Evolutionary conservation across 2,329 filamentous ascomycete species (phyloP).

Genomic region (Penicillium sp.): DNA sequence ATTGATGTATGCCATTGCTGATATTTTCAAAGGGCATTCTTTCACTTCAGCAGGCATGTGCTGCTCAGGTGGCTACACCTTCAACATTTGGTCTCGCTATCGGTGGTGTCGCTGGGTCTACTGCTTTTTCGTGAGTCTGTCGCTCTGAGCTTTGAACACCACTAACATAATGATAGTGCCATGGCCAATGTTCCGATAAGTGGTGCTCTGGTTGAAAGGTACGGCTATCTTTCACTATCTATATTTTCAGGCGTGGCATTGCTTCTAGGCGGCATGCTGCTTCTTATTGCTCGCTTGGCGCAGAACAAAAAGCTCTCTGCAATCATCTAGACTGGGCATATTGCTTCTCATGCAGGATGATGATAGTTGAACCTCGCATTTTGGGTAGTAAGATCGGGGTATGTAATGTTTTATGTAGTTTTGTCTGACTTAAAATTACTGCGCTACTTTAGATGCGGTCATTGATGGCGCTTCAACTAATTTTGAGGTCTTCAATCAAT

Average conservation of each 20-base stretch:
- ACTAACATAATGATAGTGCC: slow-evolving; percentile 26
- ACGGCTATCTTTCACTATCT: slow-evolving; percentile 44
- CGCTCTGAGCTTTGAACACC: neutral
- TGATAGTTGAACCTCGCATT: too few species aligned
- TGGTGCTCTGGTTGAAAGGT: slow-evolving; percentile 39
- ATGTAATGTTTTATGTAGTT: too few species aligned
- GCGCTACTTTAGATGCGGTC: too few species aligned
- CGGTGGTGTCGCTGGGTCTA: slow-evolving; percentile 43
- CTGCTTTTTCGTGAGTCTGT: slow-evolving; percentile 44
- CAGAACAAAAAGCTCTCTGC: slow-evolving; percentile 8
- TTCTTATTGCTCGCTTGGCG: slow-evolving; percentile 9
- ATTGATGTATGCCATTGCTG: neutral
- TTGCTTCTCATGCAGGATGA: too few species aligned
- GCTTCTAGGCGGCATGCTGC: slow-evolving; percentile 27
- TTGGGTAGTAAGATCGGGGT: too few species aligned
- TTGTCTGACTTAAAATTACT: too few species aligned
- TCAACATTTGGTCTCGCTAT: slow-evolving; percentile 44
- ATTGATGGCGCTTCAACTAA: too few species aligned
- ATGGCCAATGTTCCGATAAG: slow-evolving; percentile 46
- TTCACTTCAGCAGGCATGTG: slow-evolving; percentile 49
- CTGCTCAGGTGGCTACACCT: slow-evolving; percentile 42
- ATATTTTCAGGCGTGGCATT: slow-evolving; percentile 39
- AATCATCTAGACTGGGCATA: neutral
- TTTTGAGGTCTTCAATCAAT: too few species aligned
- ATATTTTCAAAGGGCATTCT: slow-evolving; percentile 41